These are phyloP conservation scores for Thelonectria blattea DNA, from an alignment of 2,329 filamentous ascomycete genomes.

Conservation along the genomic window DNA sequence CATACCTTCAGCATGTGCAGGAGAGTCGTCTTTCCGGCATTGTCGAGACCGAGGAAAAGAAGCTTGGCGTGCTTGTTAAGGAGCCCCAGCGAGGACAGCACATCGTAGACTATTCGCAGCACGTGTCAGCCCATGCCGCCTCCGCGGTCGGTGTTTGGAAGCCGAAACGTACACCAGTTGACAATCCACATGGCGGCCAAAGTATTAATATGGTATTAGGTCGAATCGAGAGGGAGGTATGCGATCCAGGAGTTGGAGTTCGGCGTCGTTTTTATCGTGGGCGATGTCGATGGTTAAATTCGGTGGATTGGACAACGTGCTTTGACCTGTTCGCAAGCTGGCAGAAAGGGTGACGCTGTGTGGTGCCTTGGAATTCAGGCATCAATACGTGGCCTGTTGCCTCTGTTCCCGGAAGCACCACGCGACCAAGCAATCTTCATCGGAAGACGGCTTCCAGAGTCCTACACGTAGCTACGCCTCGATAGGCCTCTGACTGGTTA, in stretches of 20 bases:
- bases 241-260: constrained; percentile 21
- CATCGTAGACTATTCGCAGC: constrained; percentile 73
- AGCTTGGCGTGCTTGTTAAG: constrained; percentile 97
- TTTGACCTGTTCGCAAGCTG: constrained; percentile 37
- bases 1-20: constrained; percentile 94
- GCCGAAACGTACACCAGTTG: constrained; percentile 81
- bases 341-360: constrained; percentile 36
- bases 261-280: constrained; percentile 34
- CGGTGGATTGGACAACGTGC: constrained; percentile 29
- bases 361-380: constrained; percentile 37
- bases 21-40: constrained; percentile 92
- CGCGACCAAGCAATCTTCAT: constrained; percentile 16
- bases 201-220: constrained; percentile 32
- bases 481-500: neutral
- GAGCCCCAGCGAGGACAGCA: constrained; percentile 84
- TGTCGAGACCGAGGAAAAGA: constrained; percentile 90
- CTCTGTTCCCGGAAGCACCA: constrained; percentile 18
- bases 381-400: constrained; percentile 31
- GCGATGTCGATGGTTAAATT: constrained; percentile 31
- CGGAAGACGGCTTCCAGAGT: constrained; percentile 17
- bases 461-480: neutral
- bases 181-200: constrained; percentile 81
- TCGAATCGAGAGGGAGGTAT: constrained; percentile 29
- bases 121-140: constrained; percentile 42
- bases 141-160: constrained; percentile 11